phyloP scores from a whole-genome alignment of 768 basidiomycete species.

The Leccinum aurantiacum region DNA sequence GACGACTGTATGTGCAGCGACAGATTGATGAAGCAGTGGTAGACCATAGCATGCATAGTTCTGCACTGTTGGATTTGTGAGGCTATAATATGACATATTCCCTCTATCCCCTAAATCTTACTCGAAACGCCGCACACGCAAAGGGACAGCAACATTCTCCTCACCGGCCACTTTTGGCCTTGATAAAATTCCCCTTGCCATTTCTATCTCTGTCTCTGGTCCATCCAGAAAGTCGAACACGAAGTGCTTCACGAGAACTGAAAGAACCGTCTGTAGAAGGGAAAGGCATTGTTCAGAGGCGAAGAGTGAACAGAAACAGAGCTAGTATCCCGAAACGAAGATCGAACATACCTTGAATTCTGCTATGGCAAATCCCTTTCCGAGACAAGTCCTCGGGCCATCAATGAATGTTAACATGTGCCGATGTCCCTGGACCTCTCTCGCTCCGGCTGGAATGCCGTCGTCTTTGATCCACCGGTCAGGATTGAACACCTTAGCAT shows the following conservation, averaged over 20 bases:
- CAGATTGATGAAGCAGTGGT: too few relatives aligned
- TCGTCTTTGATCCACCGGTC: slow-evolving; percentile 57
- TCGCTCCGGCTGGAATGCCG: slow-evolving; percentile 29
- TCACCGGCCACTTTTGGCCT: slow-evolving; percentile 26
- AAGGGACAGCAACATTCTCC: slow-evolving; percentile 17
- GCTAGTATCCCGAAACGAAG: background rate
- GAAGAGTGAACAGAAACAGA: background rate
- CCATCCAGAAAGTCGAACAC: slow-evolving; percentile 25
- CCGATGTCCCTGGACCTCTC: slow-evolving; percentile 49
- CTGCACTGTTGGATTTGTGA: too few relatives aligned
- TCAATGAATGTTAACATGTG: slow-evolving; percentile 54
- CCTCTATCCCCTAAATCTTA: background rate
- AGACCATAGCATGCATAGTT: too few relatives aligned
- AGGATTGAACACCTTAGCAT: slow-evolving; percentile 58
- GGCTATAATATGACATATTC: too few relatives aligned
- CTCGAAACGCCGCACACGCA: slow-evolving; percentile 9
- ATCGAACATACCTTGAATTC: slow-evolving; percentile 29
- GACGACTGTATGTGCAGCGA: too few relatives aligned
- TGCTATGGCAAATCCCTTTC: slow-evolving; percentile 12
- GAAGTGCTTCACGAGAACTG: slow-evolving; percentile 39
- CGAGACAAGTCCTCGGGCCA: slow-evolving; percentile 44
- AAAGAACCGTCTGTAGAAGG: slow-evolving; percentile 39
- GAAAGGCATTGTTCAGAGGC: background rate
- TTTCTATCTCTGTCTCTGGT: slow-evolving; percentile 15
- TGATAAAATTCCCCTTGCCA: slow-evolving; percentile 13